Evolutionary conservation across 495 filamentous ascomycete genomes (phyloP).

Genomic region (Aspergillus incahuasiensis): DNA sequence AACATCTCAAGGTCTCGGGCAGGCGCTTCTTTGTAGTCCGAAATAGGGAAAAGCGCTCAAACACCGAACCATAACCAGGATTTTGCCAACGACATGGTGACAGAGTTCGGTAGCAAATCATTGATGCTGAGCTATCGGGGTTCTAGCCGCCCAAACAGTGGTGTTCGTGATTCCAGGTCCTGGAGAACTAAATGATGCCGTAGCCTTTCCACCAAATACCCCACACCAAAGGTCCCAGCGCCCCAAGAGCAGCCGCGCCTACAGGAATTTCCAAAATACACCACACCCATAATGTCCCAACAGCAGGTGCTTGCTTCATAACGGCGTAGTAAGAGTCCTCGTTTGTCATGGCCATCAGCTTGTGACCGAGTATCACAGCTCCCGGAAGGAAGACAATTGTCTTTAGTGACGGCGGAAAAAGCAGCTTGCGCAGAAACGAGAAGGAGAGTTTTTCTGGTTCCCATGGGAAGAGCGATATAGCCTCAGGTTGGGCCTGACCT

Average conservation of each 20-base stretch:
- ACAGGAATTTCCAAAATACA: slow-evolving; percentile 82
- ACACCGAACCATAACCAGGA: too few species aligned
- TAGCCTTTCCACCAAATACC: slow-evolving; percentile 68
- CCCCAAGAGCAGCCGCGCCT: slow-evolving; percentile 52
- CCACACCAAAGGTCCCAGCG: slow-evolving; percentile 55
- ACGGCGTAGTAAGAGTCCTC: slow-evolving; percentile 73
- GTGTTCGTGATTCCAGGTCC: neutral
- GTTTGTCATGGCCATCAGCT: slow-evolving; percentile 78
- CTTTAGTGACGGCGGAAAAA: slow-evolving; percentile 32
- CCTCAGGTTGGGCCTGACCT: slow-evolving; percentile 2
- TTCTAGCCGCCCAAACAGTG: neutral
- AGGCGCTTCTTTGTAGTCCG: too few species aligned
- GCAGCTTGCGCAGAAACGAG: slow-evolving; percentile 28
- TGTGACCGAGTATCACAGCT: slow-evolving; percentile 66
- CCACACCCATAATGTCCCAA: slow-evolving; percentile 96
- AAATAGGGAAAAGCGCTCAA: too few species aligned
- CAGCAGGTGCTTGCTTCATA: slow-evolving; percentile 84
- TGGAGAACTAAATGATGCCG: slow-evolving; percentile 33
- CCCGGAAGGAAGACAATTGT: slow-evolving; percentile 38
- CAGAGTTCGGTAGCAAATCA: too few species aligned
- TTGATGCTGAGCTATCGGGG: neutral
- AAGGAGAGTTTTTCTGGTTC: slow-evolving; percentile 28
- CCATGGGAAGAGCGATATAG: slow-evolving; percentile 27
- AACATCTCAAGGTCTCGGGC: too few species aligned
- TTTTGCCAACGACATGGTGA: too few species aligned